A percentile compares a stretch with the other conserved stretches of the same genome.
Conservation (phyloP, 148 eudicot species). For the Fallopia convolvulus region DNA sequence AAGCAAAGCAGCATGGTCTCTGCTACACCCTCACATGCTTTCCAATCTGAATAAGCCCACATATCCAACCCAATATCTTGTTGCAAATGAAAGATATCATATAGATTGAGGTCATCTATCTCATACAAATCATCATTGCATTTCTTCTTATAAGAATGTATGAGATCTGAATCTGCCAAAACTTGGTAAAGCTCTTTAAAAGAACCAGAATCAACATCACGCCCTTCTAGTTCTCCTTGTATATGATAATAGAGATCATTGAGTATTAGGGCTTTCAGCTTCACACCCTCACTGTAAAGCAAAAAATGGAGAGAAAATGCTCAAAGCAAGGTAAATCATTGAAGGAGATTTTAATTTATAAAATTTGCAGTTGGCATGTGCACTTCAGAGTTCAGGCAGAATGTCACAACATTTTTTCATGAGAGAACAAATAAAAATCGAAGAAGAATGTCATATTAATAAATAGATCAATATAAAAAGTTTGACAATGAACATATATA, state of each 20-base stretch:
- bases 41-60: slow-evolving; percentile 74
- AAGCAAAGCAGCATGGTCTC: slow-evolving; percentile 48
- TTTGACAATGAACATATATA: not conserved
- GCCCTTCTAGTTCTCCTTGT: slow-evolving; percentile 96
- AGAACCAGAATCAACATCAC: slow-evolving; percentile 60
- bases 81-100: slow-evolving; percentile 49
- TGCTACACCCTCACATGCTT: slow-evolving; percentile 53
- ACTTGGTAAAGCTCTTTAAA: slow-evolving; percentile 75
- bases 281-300: slow-evolving; percentile 57
- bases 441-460: not conserved
- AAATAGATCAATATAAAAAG: not conserved
- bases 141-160: slow-evolving; percentile 43
- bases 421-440: not conserved
- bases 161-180: slow-evolving; percentile 40
- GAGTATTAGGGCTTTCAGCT: slow-evolving; percentile 52
- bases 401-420: not conserved
- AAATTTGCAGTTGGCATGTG: not conserved
- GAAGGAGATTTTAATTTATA: not conserved
- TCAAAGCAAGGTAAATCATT: not conserved
- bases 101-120: slow-evolving; percentile 31
- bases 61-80: slow-evolving; percentile 62
- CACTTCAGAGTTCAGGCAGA: not conserved
- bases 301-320: slow-evolving; percentile 10
- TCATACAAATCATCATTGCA: slow-evolving; percentile 23
- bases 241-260: slow-evolving; percentile 86